phyloP scores from a whole-genome alignment of 306 rosid genomes.

The Cucurbita argyrosperma region DNA sequence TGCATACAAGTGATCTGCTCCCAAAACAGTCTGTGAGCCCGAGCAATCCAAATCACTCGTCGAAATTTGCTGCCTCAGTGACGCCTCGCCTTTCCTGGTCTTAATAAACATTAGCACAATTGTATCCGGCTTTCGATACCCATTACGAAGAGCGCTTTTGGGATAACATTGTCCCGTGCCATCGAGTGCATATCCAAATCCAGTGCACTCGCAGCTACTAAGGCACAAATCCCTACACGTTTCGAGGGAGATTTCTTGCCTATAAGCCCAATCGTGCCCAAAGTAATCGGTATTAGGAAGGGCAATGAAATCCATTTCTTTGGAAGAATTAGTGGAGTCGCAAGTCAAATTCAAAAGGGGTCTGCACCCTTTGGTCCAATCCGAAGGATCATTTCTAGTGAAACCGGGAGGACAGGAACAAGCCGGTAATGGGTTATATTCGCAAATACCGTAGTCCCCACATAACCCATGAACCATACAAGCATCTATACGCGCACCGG shows the following conservation, averaged over 20 bases:
- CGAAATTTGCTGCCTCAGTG: neutral
- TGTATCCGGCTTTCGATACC: conserved; percentile 7
- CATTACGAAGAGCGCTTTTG: conserved; percentile 11
- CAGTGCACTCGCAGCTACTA: conserved; percentile 14
- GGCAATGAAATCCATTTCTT: conserved; percentile 6
- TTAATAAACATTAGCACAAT: conserved; percentile 3
- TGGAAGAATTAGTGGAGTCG: neutral
- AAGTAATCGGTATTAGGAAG: conserved; percentile 16
- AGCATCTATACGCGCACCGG: neutral
- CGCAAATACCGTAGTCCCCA: conserved; percentile 16
- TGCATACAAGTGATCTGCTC: neutral
- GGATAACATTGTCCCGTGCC: conserved; percentile 21
- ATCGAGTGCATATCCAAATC: conserved; percentile 22
- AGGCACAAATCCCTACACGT: conserved; percentile 14
- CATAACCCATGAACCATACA: conserved; percentile 17
- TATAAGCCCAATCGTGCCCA: conserved; percentile 11
- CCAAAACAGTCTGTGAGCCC: neutral
- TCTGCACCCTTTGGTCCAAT: conserved; percentile 24
- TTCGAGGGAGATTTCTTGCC: neutral
- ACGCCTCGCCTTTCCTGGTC: neutral
- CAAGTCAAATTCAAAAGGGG: conserved; percentile 5
- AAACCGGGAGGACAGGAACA: conserved; percentile 26
- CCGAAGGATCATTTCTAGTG: conserved; percentile 10
- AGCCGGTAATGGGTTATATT: conserved; percentile 15
- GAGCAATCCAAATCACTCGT: conserved; percentile 10